phyloP scores from a whole-genome alignment of 1,284 basidiomycete species.

The Phellopilus nigrolimitatus region DNA sequence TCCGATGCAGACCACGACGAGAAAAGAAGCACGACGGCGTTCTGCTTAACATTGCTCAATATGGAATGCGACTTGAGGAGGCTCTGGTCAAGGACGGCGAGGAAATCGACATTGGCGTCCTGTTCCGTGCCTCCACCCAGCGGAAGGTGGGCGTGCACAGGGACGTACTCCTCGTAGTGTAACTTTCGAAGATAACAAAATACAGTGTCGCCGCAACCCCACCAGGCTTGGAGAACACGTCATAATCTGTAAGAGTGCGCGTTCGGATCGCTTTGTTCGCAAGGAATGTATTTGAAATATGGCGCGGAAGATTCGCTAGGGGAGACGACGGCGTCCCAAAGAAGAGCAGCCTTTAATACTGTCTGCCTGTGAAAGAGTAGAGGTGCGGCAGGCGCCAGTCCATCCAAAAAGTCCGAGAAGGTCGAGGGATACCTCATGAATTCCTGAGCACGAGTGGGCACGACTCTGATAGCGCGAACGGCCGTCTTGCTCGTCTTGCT shows the following conservation, averaged over 20 bases:
- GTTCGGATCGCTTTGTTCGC: conserved; percentile 44
- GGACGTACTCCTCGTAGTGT: conserved; percentile 26
- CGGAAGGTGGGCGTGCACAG: conserved; percentile 24
- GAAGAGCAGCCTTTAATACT: conserved; percentile 55
- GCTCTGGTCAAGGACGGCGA: conserved; percentile 63
- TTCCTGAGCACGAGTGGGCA: conserved; percentile 49
- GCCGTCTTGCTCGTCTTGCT: conserved; percentile 36
- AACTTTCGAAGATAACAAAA: conserved; percentile 52
- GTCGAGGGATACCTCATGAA: conserved; percentile 43
- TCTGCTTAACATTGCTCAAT: conserved; percentile 51
- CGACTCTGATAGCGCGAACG: conserved; percentile 55
- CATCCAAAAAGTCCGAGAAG: conserved; percentile 44
- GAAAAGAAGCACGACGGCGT: conserved; percentile 54
- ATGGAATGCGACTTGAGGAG: conserved; percentile 66
- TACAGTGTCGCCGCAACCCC: conserved; percentile 58
- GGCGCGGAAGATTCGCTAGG: conserved; percentile 47
- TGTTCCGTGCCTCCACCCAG: conserved; percentile 17
- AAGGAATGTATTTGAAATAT: conserved; percentile 57
- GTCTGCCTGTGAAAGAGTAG: conserved; percentile 24
- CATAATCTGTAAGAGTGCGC: conserved; percentile 59
- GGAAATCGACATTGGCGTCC: conserved; percentile 44
- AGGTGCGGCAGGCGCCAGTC: conserved; percentile 28
- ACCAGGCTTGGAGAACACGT: conserved; percentile 65
- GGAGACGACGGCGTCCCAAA: conserved; percentile 55
- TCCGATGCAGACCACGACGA: conserved; percentile 62